Evolutionary conservation across 495 filamentous ascomycete genomes (phyloP), one percentile per base, ranked within the genome.

Genomic region (Thermochaetoides thermophila): DNA sequence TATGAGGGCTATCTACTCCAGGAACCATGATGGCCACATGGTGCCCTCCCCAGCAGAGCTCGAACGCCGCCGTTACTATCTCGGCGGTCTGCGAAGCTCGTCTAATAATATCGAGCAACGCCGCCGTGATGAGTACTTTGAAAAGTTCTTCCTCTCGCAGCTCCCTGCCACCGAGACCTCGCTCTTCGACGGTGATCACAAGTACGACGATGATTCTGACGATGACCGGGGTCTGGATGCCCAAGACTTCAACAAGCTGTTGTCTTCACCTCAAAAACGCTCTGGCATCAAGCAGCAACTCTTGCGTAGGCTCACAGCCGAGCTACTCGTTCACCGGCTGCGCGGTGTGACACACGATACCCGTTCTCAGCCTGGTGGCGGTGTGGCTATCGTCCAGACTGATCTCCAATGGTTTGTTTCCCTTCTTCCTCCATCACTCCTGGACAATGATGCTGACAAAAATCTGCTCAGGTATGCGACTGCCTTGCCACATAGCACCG

Each of bases 341-440:
- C 48, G 48, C 1, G 39, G 40, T 10, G 40, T 44, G 25, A 52
- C 48, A 2, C 27, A 43, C 26, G 39, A 52, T 5, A 42, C 34
- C 0, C 40, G 27, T 8, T 12, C 5, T 3, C 32, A 37, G 0
- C 17, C 68, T 0, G 53, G 63, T 23, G 64, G 61, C 3, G 54
- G 68, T 13, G 68, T 78, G 26, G 76, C 72, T 10, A 62, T 68
- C n/a, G 48, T 81, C 12, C 66, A 69, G 14, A 76, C 76, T 4
- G 71, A 76, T 39, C 70, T 79, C 31, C 59, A 76, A 33, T 75
- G 66, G 64, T 76, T 70, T 13, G 23, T 3, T 7, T 0, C 11
- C n/a, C 10, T 31, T 11, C 5, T 12, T 12, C 2, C 27, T 31
- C 17, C 20, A 8, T 25, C 23, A 10, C 10, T 27, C 9, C 6